Conservation (phyloP, 192 early-diverging fungal genomes). For the Mortierella claussenii region DNA sequence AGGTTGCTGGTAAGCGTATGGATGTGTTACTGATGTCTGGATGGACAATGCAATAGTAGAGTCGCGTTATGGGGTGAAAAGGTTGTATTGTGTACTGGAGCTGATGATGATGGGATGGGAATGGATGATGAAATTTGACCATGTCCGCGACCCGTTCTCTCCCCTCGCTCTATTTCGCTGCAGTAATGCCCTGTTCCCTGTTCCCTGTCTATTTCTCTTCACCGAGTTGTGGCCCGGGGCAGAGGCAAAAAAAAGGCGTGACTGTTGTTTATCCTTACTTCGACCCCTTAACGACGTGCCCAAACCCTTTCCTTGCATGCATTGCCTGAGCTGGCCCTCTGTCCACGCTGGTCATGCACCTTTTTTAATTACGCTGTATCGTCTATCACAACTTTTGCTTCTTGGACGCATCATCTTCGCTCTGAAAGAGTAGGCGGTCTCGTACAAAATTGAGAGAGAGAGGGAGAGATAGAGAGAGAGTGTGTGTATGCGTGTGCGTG, state of each 20-base stretch:
- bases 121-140: too few relatives aligned
- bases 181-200: too few relatives aligned
- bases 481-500: too few relatives aligned
- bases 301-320: background rate
- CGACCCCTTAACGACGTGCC: too few relatives aligned
- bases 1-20: background rate
- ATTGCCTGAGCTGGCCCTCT: background rate
- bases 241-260: too few relatives aligned
- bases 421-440: background rate
- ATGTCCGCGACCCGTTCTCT: too few relatives aligned
- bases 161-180: too few relatives aligned
- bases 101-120: too few relatives aligned
- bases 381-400: constrained; percentile 12
- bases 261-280: too few relatives aligned
- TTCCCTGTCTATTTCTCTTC: background rate
- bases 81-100: background rate
- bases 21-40: background rate
- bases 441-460: background rate
- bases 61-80: background rate
- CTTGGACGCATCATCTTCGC: constrained; percentile 21
- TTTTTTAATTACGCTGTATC: background rate
- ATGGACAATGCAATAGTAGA: background rate
- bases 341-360: background rate
- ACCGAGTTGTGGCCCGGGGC: too few relatives aligned
- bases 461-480: background rate